A percentile compares a stretch with the other conserved stretches of the same genome.
Conservation (phyloP, 2,329 filamentous ascomycete species). For the Juglanconis sp. region DNA sequence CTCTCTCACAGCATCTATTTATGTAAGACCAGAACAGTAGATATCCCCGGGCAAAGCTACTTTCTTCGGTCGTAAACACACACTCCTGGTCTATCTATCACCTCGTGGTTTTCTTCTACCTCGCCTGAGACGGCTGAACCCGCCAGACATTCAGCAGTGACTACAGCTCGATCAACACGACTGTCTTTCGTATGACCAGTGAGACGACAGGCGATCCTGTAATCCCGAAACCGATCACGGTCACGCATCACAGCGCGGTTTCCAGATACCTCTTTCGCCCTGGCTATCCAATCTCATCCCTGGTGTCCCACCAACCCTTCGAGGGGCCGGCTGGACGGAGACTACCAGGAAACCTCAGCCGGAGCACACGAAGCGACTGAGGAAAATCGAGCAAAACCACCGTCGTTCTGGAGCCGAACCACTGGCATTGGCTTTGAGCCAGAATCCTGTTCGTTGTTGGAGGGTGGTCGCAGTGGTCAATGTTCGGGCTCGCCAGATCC, state of each 20-base stretch:
- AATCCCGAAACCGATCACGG: conserved; percentile 5
- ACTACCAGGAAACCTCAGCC: conserved; percentile 13
- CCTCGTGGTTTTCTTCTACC: not conserved
- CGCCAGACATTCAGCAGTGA: not conserved
- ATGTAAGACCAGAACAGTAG: conserved; percentile 4
- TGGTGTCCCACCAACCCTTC: conserved; percentile 21
- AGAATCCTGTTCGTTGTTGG: conserved; percentile 19
- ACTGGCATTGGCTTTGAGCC: conserved; percentile 19
- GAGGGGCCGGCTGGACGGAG: conserved; percentile 19
- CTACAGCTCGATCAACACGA: conserved; percentile 1
- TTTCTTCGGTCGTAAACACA: not conserved
- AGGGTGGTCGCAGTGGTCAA: conserved; percentile 43
- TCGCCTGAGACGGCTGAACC: not conserved
- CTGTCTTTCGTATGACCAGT: conserved; percentile 15
- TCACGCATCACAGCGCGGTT: conserved; percentile 15
- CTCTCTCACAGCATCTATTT: not conserved
- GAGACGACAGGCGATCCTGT: conserved; percentile 11
- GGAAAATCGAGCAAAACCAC: conserved; percentile 1
- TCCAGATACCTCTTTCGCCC: conserved; percentile 18
- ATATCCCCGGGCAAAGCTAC: not conserved
- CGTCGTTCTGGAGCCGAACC: conserved; percentile 6
- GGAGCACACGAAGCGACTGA: conserved; percentile 8
- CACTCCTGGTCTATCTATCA: not conserved
- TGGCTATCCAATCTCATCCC: conserved; percentile 25
- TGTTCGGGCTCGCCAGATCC: conserved; percentile 53